Conservation (phyloP, 345 rosid genomes). For the Excoecaria cochinchinensis region DNA sequence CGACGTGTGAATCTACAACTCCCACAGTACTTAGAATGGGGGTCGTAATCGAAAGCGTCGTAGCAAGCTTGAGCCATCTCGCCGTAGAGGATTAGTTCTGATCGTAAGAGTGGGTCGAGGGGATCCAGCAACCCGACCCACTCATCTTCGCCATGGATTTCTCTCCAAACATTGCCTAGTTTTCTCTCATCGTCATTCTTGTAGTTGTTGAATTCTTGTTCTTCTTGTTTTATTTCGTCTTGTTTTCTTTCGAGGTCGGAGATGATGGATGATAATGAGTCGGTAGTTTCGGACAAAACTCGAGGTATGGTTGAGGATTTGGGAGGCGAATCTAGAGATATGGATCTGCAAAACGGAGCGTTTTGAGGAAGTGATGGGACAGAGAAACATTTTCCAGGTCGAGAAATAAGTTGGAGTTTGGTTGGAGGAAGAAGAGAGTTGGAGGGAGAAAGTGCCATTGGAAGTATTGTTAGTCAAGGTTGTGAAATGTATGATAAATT, state of each 20-base stretch:
- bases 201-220: slow-evolving; percentile 12
- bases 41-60: slow-evolving; percentile 82
- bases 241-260: slow-evolving; percentile 26
- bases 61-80: slow-evolving; percentile 88
- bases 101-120: slow-evolving; percentile 64
- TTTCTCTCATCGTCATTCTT: slow-evolving; percentile 23
- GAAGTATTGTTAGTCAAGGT: neutral
- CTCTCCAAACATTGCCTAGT: slow-evolving; percentile 58
- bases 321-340: slow-evolving; percentile 1
- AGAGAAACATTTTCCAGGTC: slow-evolving; percentile 4
- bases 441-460: slow-evolving; percentile 47
- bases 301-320: slow-evolving; percentile 12
- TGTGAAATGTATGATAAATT: neutral
- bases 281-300: slow-evolving; percentile 33
- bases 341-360: neutral
- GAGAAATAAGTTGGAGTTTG: slow-evolving; percentile 1
- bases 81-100: slow-evolving; percentile 83
- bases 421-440: slow-evolving; percentile 25
- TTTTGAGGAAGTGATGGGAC: slow-evolving; percentile 4
- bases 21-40: slow-evolving; percentile 70
- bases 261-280: slow-evolving; percentile 38
- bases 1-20: slow-evolving; percentile 60
- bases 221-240: slow-evolving; percentile 1
- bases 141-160: slow-evolving; percentile 75
- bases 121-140: slow-evolving; percentile 79